phyloP scores from a whole-genome alignment of 441 rosid genomes.

The Erodium texanum region DNA sequence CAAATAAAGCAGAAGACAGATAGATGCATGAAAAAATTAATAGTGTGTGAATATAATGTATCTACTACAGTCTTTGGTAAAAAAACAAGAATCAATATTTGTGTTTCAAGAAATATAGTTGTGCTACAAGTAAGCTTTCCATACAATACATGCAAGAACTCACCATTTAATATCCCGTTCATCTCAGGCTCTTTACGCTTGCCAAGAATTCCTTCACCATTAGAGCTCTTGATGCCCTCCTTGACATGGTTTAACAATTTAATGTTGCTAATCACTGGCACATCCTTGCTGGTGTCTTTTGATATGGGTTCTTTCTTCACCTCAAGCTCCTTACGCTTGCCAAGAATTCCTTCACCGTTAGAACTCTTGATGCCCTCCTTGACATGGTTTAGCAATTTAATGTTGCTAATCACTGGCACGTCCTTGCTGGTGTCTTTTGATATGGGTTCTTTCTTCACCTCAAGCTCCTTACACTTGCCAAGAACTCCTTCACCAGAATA shows the following conservation, averaged over 20 bases:
- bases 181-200: slow-evolving; percentile 46
- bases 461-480: slow-evolving; percentile 9
- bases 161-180: slow-evolving; percentile 53
- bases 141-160: slow-evolving; percentile 36
- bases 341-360: slow-evolving; percentile 26
- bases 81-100: slow-evolving; percentile 2
- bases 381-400: slow-evolving; percentile 22
- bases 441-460: slow-evolving; percentile 14
- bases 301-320: slow-evolving; percentile 17
- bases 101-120: slow-evolving; percentile 16
- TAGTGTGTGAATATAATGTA: slow-evolving; percentile 10
- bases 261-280: slow-evolving; percentile 23
- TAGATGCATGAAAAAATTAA: too few relatives aligned
- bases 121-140: slow-evolving; percentile 13
- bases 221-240: slow-evolving; percentile 21
- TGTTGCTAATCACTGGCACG: slow-evolving; percentile 23
- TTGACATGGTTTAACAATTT: slow-evolving; percentile 24
- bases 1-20: too few relatives aligned
- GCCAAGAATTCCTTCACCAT: slow-evolving; percentile 29
- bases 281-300: slow-evolving; percentile 24
- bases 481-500: not conserved
- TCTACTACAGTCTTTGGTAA: slow-evolving; percentile 3
- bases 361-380: slow-evolving; percentile 23
- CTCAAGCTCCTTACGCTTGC: slow-evolving; percentile 47
- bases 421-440: slow-evolving; percentile 26